These are phyloP conservation scores for Aaosphaeria arxii DNA, from an alignment of 2,329 filamentous ascomycete genomes.

Conservation along the genomic window DNA sequence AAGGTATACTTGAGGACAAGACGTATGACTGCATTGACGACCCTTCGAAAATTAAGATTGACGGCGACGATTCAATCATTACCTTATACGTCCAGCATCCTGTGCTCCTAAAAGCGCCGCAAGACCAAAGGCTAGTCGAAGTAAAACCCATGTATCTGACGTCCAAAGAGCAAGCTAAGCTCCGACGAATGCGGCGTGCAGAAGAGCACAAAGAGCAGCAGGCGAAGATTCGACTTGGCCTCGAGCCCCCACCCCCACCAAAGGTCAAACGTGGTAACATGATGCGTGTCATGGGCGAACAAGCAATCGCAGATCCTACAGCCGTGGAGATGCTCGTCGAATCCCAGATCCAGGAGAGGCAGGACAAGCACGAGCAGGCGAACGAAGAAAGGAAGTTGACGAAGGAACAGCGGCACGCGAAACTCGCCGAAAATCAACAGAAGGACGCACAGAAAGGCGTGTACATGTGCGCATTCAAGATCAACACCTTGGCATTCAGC, in stretches of 20 bases:
- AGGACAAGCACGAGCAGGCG: slow-evolving; percentile 69
- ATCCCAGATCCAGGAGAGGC: slow-evolving; percentile 83
- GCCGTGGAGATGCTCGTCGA: slow-evolving; percentile 95
- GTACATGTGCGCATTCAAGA: slow-evolving; percentile 81
- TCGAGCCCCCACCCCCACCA: slow-evolving; percentile 85
- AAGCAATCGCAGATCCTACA: slow-evolving; percentile 92
- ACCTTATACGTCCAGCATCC: slow-evolving; percentile 92
- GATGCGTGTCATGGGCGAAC: slow-evolving; percentile 93
- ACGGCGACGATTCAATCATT: slow-evolving; percentile 77
- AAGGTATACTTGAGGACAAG: slow-evolving; percentile 73
- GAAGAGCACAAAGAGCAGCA: slow-evolving; percentile 94
- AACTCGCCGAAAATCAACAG: slow-evolving; percentile 77
- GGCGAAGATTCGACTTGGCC: slow-evolving; percentile 87
- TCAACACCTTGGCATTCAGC: slow-evolving; percentile 85
- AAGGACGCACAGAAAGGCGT: slow-evolving; percentile 86
- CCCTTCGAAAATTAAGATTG: slow-evolving; percentile 66
- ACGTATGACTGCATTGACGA: slow-evolving; percentile 71
- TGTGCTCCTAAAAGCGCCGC: slow-evolving; percentile 83
- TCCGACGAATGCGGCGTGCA: slow-evolving; percentile 85
- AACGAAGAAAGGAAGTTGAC: slow-evolving; percentile 87
- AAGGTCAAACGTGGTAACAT: slow-evolving; percentile 98
- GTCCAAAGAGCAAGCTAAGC: slow-evolving; percentile 83
- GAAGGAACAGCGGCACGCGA: slow-evolving; percentile 83
- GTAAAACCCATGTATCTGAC: slow-evolving; percentile 93
- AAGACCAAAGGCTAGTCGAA: slow-evolving; percentile 75